Evolutionary conservation across 129 eudicot species (phyloP).

Genomic region (Escallonia herrerae): DNA sequence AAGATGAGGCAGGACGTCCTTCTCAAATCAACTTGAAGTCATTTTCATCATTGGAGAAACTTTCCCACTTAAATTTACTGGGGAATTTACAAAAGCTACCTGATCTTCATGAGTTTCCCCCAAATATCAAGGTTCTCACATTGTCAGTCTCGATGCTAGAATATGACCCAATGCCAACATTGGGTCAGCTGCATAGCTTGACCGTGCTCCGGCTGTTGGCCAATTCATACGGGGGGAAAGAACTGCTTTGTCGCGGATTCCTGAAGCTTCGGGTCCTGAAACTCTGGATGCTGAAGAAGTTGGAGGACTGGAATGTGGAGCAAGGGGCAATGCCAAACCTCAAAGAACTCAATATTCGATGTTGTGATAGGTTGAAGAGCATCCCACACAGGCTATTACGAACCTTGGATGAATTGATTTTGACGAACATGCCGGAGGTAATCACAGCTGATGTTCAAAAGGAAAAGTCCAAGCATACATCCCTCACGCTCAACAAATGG

Average conservation of each 20-base stretch:
- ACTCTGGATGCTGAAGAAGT: conserved; percentile 47
- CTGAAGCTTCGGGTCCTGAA: conserved; percentile 36
- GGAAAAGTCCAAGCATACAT: conserved; percentile 12
- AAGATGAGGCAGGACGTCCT: conserved; percentile 29
- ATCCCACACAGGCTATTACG: conserved; percentile 23
- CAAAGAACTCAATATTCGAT: conserved; percentile 40
- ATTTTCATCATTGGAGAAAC: conserved; percentile 21
- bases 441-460: conserved; percentile 17
- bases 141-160: conserved; percentile 41
- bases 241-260: conserved; percentile 32
- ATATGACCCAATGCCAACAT: conserved; percentile 44
- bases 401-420: conserved; percentile 25
- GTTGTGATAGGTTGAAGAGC: conserved; percentile 35
- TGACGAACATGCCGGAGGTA: conserved; percentile 35
- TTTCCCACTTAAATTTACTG: conserved; percentile 40
- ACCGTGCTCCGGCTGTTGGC: conserved; percentile 53
- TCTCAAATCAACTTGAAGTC: conserved; percentile 31
- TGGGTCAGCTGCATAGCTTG: conserved; percentile 32
- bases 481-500: conserved; percentile 18
- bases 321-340: conserved; percentile 43
- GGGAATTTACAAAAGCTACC: conserved; percentile 42
- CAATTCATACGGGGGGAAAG: conserved; percentile 31
- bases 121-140: conserved; percentile 47
- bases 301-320: conserved; percentile 46
- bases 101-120: conserved; percentile 29